A percentile compares a stretch with the other conserved stretches of the same genome.
These are phyloP conservation scores for Thelephora ganbajun DNA, from an alignment of 768 basidiomycete genomes.

Conservation along the genomic window DNA sequence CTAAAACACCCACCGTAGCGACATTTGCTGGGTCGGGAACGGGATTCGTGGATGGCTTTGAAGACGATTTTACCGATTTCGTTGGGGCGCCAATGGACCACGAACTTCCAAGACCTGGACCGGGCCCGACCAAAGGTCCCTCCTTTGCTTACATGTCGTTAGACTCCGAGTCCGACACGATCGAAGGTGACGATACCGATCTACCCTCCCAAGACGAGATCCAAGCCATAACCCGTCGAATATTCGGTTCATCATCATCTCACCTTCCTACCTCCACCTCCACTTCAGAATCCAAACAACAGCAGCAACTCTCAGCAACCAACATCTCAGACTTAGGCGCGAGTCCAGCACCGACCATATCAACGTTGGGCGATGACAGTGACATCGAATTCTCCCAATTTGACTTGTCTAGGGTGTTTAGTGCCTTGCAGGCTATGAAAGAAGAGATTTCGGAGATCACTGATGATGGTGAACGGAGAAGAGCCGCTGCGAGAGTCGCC, in stretches of 20 bases:
- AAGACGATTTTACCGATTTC: conserved; percentile 73
- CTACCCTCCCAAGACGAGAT: conserved; percentile 19
- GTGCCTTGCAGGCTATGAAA: conserved; percentile 54
- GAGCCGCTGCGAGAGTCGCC: conserved; percentile 59
- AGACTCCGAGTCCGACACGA: conserved; percentile 26
- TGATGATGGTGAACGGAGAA: conserved; percentile 46
- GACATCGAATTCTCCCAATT: conserved; percentile 24
- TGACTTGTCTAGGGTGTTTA: conserved; percentile 48
- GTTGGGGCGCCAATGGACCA: conserved; percentile 38
- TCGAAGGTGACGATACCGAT: conserved; percentile 29
- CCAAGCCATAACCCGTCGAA: conserved; percentile 15
- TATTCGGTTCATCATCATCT: conserved; percentile 16
- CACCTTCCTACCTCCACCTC: neutral
- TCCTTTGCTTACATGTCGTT: conserved; percentile 43
- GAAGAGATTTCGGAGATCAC: conserved; percentile 58
- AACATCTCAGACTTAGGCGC: neutral
- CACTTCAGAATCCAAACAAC: neutral
- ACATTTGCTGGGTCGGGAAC: conserved; percentile 2
- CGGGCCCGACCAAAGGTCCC: conserved; percentile 10
- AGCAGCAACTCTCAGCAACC: neutral
- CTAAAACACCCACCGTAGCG: neutral
- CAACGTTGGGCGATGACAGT: conserved; percentile 7
- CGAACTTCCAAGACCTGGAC: conserved; percentile 6
- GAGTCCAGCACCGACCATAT: neutral
- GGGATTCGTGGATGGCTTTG: conserved; percentile 27